Evolutionary conservation across 192 early-diverging fungal species (phyloP), one percentile per base, ranked within the genome.

Genomic region (Coemansia javaensis): DNA sequence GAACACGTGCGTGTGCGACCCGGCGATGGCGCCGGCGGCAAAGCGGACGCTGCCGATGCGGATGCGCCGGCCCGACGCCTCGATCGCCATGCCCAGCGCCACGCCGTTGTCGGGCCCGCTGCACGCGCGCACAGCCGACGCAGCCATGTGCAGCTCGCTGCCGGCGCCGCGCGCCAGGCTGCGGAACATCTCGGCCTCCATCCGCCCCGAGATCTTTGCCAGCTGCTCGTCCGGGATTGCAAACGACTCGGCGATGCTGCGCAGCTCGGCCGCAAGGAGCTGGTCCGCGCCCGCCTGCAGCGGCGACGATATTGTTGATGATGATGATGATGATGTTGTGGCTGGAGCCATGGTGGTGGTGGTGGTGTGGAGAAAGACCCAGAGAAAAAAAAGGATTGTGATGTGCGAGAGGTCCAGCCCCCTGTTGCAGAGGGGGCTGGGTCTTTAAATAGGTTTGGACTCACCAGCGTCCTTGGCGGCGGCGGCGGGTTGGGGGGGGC

Each of bases 71-170:
- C 94, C 62, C 0, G 61, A 33, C 14, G 59, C 91, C 11, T 91
- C 92, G n/a, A 97, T 68, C 57, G 93, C 91, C 49, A 94, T 65
- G 17, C 90, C 91, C 8, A 97, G 78, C 46, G 80, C 15, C 9
- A 49, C 27, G 7, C 22, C 85, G 14, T 80, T 72, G 32, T 89
- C 91, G 21, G 91, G 89, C 56, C 71, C 69, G 14, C 85, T 90
- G 44, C 77, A 82, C 3, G 87, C 84, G 2, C 79, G 41, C 4
- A 61, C 33, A 20, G 37, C 38, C 8, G 43, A 24, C 23, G 65
- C 33, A 68, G 65, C 14, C 78, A 71, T 53, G 86, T 84, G 62
- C 66, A 90, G 24, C 83, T 90, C 23, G 88, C 83, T 59, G 90
- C 80, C 85, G 86, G 88, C 24, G 79, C 64, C 37, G 77, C 59